These are phyloP conservation scores for Sicyos edulis DNA, from an alignment of 306 rosid genomes.

Conservation along the genomic window DNA sequence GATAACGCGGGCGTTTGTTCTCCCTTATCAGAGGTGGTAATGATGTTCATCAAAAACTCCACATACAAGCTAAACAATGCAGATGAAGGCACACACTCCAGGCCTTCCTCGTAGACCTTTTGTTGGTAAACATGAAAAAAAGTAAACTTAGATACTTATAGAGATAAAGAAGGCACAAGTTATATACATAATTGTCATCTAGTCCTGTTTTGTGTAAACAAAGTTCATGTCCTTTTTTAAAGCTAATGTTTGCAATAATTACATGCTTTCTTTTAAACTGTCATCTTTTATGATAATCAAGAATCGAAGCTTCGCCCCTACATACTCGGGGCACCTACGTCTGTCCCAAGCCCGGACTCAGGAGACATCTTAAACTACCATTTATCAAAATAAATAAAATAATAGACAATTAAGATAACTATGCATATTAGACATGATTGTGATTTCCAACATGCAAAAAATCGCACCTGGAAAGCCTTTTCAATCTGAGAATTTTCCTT, in stretches of 20 bases:
- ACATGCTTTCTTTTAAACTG: not conserved
- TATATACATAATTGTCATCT: not conserved
- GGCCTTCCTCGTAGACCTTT: slow-evolving; percentile 84
- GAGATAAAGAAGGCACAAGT: slow-evolving; percentile 5
- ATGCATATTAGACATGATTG: not conserved
- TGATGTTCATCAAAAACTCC: slow-evolving; percentile 44
- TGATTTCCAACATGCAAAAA: not conserved
- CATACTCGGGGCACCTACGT: too few species aligned
- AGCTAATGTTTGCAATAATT: not conserved
- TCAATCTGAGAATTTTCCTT: slow-evolving; percentile 34
- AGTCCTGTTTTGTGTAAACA: not conserved
- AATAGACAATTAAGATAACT: not conserved
- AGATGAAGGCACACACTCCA: slow-evolving; percentile 49
- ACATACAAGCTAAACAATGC: slow-evolving; percentile 45
- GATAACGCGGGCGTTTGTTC: slow-evolving; percentile 28
- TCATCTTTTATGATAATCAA: too few species aligned
- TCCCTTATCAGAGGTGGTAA: slow-evolving; percentile 29
- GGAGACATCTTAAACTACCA: not conserved
- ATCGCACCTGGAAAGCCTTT: slow-evolving; percentile 65
- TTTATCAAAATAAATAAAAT: not conserved
- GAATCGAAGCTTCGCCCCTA: too few species aligned
- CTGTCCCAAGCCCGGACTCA: too few species aligned
- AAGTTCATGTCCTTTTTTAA: not conserved
- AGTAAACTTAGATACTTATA: slow-evolving; percentile 16
- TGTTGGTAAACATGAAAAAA: slow-evolving; percentile 16